Evolutionary conservation across 2,329 filamentous ascomycete genomes (phyloP).

Genomic region (Pezicula carpinea): DNA sequence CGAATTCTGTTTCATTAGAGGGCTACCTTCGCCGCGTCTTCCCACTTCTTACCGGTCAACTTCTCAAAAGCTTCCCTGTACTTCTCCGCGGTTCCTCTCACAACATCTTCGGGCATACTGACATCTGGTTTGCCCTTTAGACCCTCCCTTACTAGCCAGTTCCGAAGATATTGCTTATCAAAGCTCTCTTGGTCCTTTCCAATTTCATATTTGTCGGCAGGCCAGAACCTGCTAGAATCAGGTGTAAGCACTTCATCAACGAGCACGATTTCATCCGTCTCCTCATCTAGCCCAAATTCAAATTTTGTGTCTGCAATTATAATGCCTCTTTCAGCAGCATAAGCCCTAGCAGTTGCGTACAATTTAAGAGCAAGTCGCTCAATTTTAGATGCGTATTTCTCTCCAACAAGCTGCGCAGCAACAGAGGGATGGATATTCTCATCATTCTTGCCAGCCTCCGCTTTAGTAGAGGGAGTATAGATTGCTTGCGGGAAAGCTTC

Average conservation of each 20-base stretch:
- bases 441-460: constrained; percentile 61
- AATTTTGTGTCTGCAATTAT: constrained; percentile 75
- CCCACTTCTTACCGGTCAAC: constrained; percentile 54
- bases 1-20: background rate
- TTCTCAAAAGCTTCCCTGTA: constrained; percentile 73
- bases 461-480: constrained; percentile 66
- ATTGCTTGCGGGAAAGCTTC: constrained; percentile 57
- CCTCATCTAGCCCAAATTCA: constrained; percentile 62
- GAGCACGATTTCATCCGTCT: constrained; percentile 58
- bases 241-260: constrained; percentile 74
- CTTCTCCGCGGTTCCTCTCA: constrained; percentile 61
- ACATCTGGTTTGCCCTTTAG: constrained; percentile 73
- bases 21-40: constrained; percentile 18
- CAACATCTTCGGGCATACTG: constrained; percentile 65
- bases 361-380: constrained; percentile 53
- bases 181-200: constrained; percentile 78
- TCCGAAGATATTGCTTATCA: constrained; percentile 80
- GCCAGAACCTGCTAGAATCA: constrained; percentile 84
- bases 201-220: constrained; percentile 63
- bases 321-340: constrained; percentile 55
- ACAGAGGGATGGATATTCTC: constrained; percentile 63
- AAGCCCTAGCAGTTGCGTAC: constrained; percentile 51
- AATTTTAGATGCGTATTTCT: constrained; percentile 53
- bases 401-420: constrained; percentile 44
- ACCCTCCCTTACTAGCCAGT: constrained; percentile 73